Evolutionary conservation across 2,329 filamentous ascomycete genomes (phyloP).

Genomic region (Aspergillus viridinutans): DNA sequence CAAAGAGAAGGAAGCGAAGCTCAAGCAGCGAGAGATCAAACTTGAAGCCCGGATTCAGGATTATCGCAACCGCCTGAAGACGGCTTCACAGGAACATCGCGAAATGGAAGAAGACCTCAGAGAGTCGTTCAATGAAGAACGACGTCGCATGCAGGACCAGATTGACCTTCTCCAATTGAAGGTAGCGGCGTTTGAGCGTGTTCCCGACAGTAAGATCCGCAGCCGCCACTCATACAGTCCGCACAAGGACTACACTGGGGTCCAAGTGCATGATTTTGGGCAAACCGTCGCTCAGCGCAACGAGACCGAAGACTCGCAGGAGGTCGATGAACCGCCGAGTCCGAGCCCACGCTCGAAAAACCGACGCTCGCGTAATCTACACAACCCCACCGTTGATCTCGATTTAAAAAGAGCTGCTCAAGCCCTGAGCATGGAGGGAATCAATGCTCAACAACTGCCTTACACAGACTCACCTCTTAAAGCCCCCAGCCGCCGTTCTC

Average conservation of each 20-base stretch:
- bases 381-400: conserved; percentile 16
- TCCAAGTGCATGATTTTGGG: conserved; percentile 26
- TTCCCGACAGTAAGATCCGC: conserved; percentile 16
- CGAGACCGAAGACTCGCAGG: conserved; percentile 24
- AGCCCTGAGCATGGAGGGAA: conserved; percentile 23
- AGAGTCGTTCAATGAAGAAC: conserved; percentile 34
- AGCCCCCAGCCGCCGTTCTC: conserved; percentile 8
- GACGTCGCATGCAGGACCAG: conserved; percentile 34
- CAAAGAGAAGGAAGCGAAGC: conserved; percentile 39
- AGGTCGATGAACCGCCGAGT: conserved; percentile 30
- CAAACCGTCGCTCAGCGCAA: conserved; percentile 16
- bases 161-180: conserved; percentile 35
- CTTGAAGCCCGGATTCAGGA: conserved; percentile 38
- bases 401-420: conserved; percentile 21
- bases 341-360: conserved; percentile 34
- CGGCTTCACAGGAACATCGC: conserved; percentile 31
- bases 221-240: conserved; percentile 23
- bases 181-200: conserved; percentile 25
- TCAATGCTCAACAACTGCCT: conserved; percentile 23
- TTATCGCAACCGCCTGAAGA: conserved; percentile 37
- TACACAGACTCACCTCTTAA: conserved; percentile 18
- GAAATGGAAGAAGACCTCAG: conserved; percentile 33
- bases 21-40: conserved; percentile 39
- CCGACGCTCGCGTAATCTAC: conserved; percentile 16
- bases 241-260: conserved; percentile 25